A percentile compares a stretch with the other conserved stretches of the same genome.
These are phyloP conservation scores for Nelumbo lutea DNA, from an alignment of 164 flowering plant species.

Conservation along the genomic window DNA sequence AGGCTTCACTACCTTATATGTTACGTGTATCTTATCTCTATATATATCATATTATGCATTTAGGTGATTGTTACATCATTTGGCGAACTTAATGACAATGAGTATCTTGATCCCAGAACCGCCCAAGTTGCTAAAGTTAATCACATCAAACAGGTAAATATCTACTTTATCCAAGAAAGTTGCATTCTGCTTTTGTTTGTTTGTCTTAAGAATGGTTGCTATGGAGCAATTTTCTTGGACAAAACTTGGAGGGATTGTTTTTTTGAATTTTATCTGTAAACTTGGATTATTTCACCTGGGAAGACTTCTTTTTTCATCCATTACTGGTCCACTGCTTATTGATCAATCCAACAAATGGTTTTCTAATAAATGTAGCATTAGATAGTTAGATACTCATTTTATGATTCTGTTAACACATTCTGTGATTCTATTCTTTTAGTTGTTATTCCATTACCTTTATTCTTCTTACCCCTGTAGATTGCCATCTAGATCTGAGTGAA, in stretches of 20 bases:
- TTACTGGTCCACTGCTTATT: not conserved
- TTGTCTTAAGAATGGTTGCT: not conserved
- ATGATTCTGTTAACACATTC: too few relatives aligned
- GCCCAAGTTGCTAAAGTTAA: constrained; percentile 84
- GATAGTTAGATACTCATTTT: too few relatives aligned
- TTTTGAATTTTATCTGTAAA: not conserved
- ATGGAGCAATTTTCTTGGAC: not conserved
- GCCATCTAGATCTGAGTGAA: too few relatives aligned
- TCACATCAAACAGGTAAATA: constrained; percentile 82
- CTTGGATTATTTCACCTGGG: not conserved
- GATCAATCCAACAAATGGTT: too few relatives aligned
- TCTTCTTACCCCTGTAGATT: too few relatives aligned
- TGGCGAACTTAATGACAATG: constrained; percentile 61
- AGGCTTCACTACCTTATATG: not conserved
- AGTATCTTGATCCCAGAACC: constrained; percentile 88
- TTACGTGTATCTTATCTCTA: not conserved
- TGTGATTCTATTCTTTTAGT: too few relatives aligned
- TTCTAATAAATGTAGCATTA: too few relatives aligned
- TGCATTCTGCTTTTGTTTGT: not conserved
- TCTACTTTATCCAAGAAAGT: not conserved
- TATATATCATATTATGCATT: constrained; percentile 8
- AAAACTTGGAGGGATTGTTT: not conserved
- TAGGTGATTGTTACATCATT: constrained; percentile 77
- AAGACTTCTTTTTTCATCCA: not conserved
- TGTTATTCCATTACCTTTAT: too few relatives aligned